Base-by-base conservation (phyloP, 2,329 filamentous ascomycete genomes). In the Aureobasidium zeae region DNA sequence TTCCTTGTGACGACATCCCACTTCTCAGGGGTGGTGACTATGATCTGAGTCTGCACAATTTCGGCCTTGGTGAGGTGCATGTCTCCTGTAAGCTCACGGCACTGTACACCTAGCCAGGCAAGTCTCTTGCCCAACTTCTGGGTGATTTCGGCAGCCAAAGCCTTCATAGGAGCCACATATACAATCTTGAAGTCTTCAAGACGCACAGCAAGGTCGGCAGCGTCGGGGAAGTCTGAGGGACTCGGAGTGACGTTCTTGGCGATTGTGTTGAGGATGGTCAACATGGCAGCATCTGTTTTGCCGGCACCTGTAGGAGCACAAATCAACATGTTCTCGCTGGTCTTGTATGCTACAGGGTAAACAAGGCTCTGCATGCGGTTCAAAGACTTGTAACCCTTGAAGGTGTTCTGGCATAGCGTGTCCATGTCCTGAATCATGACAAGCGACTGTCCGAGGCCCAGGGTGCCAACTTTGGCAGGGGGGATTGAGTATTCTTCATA, bases 1-100 rank as follows among this genome's bases (percentile, higher is more conserved):
- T 96, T 98, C 49, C 91, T 76, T 3, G 91, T 98, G 4, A 98
- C 86, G 1, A 98, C 91, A 61, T 98, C 91, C 93, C 93, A 98
- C 65, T 98, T 98, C 65, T 98, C 91, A 25, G 91, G 91, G 0
- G 91, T 98, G 0, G 93, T 98, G 37, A 98, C 91, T 48, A 99
- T 94, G 53, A 99, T 91, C 59, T 98, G 91, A 0, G 91, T 98
- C 51, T 88, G 81, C 12, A 95, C 75, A 49, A 99, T 94, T 63
- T 98, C 93, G 2, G 86, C 76, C 63, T 98, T 98, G 36, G 89
- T 95, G 45, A 99, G 74, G 59, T 98, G 91, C 91, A 98, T 98
- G 61, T 98, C 91, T 57, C 91, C 91, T 35, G 91, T 98, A 61
- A 94, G 80, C 64, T 98, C 91, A 49, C 91, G 83, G 52, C 86